Evolutionary conservation across 495 filamentous ascomycete genomes (phyloP), one percentile per base, ranked within the genome.

Genomic region (Amorphotheca resinae): DNA sequence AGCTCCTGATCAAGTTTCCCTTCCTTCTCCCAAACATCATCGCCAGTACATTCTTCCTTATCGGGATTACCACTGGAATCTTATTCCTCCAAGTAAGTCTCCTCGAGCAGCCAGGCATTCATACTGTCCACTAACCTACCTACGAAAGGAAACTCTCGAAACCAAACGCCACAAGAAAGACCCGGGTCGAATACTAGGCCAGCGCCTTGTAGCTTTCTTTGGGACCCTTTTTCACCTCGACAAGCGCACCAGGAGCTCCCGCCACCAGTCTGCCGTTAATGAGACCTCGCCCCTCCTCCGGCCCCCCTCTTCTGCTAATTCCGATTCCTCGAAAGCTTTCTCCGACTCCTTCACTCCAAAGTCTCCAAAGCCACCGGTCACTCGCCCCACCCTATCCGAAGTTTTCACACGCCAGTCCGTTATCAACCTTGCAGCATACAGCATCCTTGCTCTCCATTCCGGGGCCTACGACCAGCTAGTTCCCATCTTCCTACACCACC

Each of bases 11-110:
- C 45, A 68, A 64, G 33, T 93, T 75, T 57, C 89, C 88, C 0
- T 96, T 89, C 60, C 66, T 72, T 4, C 61, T 93, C 44, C 89
- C 89, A 4, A 95, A 94, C 57, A 33, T 96, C 17, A 66, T 85
- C n/a, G 69, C 77, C 0, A 77, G 77, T 38, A 41, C 57, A 12
- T 69, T 95, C 33, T 91, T 91, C 60, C 51, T 82, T 21, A 53
- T 87, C 11, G 86, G 86, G 4, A 74, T 91, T 22, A 60, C 65
- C 4, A 79, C 74, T 17, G 85, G 82, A 0, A 56, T 76, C 18
- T 57, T 93, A 11, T 94, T 88, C 55, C 62, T 94, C 7, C 66
- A 72, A 56, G 61, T 66, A 48, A 46, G 53, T 34, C 18, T 8
- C 9, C 12, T 9, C 30, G 1, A 34, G 1, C 20, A 14, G 16